phyloP scores from a whole-genome alignment of 768 basidiomycete species.

The Lactifluus pinguis region DNA sequence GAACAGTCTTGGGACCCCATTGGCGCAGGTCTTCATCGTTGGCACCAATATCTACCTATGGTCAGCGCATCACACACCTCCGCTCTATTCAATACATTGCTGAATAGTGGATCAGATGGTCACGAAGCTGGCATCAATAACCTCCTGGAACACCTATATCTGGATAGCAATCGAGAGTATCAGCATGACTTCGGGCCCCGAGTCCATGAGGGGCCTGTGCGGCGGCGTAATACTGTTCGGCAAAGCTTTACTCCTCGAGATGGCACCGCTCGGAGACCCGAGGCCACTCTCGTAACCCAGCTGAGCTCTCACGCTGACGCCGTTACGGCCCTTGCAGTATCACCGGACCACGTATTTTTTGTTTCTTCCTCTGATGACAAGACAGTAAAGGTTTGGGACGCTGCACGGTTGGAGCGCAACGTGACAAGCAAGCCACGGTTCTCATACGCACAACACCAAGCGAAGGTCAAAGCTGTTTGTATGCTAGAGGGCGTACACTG shows the following conservation, averaged over 20 bases:
- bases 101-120: slow-evolving; percentile 46
- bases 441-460: slow-evolving; percentile 54
- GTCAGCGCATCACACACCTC: slow-evolving; percentile 31
- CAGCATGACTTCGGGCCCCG: slow-evolving; percentile 89
- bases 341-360: slow-evolving; percentile 94
- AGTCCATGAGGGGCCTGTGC: slow-evolving; percentile 71
- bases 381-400: slow-evolving; percentile 89
- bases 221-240: slow-evolving; percentile 65
- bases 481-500: slow-evolving; percentile 82
- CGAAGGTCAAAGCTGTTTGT: slow-evolving; percentile 59
- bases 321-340: slow-evolving; percentile 72
- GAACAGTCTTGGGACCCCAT: slow-evolving; percentile 41
- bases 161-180: slow-evolving; percentile 78
- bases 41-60: slow-evolving; percentile 61
- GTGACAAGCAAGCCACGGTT: slow-evolving; percentile 68
- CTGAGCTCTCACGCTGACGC: slow-evolving; percentile 74
- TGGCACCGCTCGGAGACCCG: slow-evolving; percentile 46
- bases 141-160: slow-evolving; percentile 80
- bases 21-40: slow-evolving; percentile 43
- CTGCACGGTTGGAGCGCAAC: slow-evolving; percentile 87
- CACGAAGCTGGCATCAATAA: slow-evolving; percentile 86
- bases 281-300: slow-evolving; percentile 78
- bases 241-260: slow-evolving; percentile 64
- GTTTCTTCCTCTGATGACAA: slow-evolving; percentile 91
- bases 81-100: background rate